These are phyloP conservation scores for Phytophthora hybrid DNA, from an alignment of 352 stramenopile species.

Conservation along the genomic window DNA sequence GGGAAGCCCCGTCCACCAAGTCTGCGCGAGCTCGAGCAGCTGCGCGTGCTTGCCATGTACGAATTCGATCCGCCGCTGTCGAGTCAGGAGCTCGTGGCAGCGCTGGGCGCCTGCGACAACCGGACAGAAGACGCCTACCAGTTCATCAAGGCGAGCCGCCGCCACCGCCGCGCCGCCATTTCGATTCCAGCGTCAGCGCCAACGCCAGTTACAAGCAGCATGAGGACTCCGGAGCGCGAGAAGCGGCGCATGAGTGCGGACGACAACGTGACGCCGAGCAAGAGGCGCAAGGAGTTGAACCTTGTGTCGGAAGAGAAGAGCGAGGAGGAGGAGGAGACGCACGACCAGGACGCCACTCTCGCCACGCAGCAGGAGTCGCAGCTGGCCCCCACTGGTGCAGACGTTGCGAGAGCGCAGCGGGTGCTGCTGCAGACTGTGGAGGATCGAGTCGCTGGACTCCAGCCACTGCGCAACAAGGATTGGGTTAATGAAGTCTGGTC, in stretches of 20 bases:
- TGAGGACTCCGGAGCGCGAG: constrained; percentile 26
- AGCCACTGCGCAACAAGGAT: constrained; percentile 30
- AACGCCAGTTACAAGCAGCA: constrained; percentile 5
- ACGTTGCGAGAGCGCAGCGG: constrained; percentile 21
- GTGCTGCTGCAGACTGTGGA: constrained; percentile 42
- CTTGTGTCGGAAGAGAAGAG: constrained; percentile 18
- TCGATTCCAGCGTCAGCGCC: constrained; percentile 19
- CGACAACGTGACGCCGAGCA: constrained; percentile 29
- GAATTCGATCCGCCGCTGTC: constrained; percentile 63
- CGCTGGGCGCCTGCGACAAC: constrained; percentile 54
- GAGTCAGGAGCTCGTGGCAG: constrained; percentile 55
- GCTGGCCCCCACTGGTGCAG: background rate
- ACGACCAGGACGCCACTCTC: constrained; percentile 10
- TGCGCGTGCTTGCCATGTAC: constrained; percentile 67
- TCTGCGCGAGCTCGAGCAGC: constrained; percentile 58
- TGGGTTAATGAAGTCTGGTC: constrained; percentile 46
- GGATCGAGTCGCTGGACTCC: constrained; percentile 31
- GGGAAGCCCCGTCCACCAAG: constrained; percentile 32
- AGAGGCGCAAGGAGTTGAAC: constrained; percentile 39
- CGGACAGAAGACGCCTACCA: constrained; percentile 58
- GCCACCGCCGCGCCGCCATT: constrained; percentile 9
- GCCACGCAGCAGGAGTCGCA: constrained; percentile 21
- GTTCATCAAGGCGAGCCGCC: constrained; percentile 54
- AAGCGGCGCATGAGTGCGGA: constrained; percentile 43
- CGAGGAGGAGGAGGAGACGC: constrained; percentile 20